Conservation (phyloP, 2,329 filamentous ascomycete genomes). For the Sarocladiaceae sp. region DNA sequence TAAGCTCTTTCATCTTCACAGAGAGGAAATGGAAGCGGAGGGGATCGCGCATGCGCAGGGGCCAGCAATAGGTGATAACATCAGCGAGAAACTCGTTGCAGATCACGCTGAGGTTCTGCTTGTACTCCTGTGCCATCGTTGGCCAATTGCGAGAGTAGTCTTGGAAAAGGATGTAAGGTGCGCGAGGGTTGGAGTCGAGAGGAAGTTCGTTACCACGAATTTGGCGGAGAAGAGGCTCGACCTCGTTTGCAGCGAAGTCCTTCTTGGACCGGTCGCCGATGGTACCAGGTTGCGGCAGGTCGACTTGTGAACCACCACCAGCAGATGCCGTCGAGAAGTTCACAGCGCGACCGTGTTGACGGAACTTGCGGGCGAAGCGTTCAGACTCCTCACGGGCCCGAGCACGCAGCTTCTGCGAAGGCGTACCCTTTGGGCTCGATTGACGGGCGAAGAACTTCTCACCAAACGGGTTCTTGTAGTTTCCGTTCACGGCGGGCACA, state of each 20-base stretch:
- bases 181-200: constrained; percentile 48
- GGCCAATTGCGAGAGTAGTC: constrained; percentile 50
- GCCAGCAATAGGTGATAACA: constrained; percentile 47
- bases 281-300: constrained; percentile 24
- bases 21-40: constrained; percentile 46
- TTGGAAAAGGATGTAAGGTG: constrained; percentile 51
- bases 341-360: constrained; percentile 45
- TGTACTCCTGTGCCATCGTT: constrained; percentile 47
- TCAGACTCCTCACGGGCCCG: constrained; percentile 49
- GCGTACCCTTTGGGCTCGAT: constrained; percentile 44
- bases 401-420: constrained; percentile 46
- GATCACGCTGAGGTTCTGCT: constrained; percentile 49
- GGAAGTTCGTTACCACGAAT: constrained; percentile 49
- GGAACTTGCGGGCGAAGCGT: constrained; percentile 42
- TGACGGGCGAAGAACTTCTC: constrained; percentile 47
- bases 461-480: constrained; percentile 51
- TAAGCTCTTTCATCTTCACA: constrained; percentile 41
- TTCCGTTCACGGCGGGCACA: constrained; percentile 48
- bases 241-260: constrained; percentile 43
- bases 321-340: constrained; percentile 34
- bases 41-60: constrained; percentile 46
- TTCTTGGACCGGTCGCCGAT: constrained; percentile 37
- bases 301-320: constrained; percentile 13
- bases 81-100: constrained; percentile 50
- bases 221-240: constrained; percentile 44